Base-by-base conservation (phyloP, 139 green algal species). In the Mychonastes homosphaera region DNA sequence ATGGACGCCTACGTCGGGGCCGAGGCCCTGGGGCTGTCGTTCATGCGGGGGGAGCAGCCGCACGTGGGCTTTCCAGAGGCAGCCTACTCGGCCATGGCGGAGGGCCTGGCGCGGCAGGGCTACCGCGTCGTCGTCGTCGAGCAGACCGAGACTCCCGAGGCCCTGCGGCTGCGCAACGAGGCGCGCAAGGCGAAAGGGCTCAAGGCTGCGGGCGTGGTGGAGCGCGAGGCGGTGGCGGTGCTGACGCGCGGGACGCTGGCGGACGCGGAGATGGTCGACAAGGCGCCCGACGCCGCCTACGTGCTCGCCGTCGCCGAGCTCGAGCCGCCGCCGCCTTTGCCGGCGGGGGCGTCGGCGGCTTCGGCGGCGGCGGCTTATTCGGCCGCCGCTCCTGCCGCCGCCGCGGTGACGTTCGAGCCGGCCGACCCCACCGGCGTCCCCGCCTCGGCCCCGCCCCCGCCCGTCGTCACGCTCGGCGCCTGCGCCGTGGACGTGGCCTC, bases 1-100 rank as follows among this genome's bases (percentile, higher is more conserved):
- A 99, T 99, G 92, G 92, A 99, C 62, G 82, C 92, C 3, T 84
- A 91, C 65, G 64, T 94, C 4, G 92, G 87, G 8, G 86, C 79
- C 40, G 84, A 94, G 32, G 72, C 90, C 32, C 75, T 97, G 32
- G 87, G 85, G 16, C 76, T 99, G 44, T 56, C 67, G 9, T 94
- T 94, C 81, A 99, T 99, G 92, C 94, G 89, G 75, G 91, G 91
- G 5, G 92, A 98, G 0, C 87, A 98, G 72, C 91, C 91, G 28
- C 91, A 98, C 62, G 79, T 77, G 32, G 91, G 91, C 24, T 98
- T 98, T 62, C 76, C 76, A 16, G 73, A 80, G 71, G 85, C 83
- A 27, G 78, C 73, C 9, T 98, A 96, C 74, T 55, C 79, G 28
- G 44, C 63, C 58, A 79, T 88, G 65, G 87, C 88, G 1, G 90